Conservation (phyloP, 148 eudicot species). For the Camellia lanceoleosa region DNA sequence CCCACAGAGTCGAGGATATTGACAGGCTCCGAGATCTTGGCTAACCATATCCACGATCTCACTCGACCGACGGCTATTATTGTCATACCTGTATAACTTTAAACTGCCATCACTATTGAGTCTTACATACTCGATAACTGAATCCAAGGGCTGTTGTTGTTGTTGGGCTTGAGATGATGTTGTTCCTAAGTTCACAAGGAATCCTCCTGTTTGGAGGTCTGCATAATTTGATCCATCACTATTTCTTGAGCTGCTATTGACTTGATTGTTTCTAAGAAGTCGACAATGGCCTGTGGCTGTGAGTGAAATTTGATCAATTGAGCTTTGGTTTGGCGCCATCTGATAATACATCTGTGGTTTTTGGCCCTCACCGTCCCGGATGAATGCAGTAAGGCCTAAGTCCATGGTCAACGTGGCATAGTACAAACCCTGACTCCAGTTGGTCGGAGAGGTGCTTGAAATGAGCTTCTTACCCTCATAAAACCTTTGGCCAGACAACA, state of each 20-base stretch:
- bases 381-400: slow-evolving; percentile 7
- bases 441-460: background rate
- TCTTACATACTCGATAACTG: slow-evolving; percentile 6
- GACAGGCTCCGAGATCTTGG: slow-evolving; percentile 15
- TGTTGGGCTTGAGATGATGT: background rate
- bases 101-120: background rate
- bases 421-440: background rate
- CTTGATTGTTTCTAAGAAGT: background rate
- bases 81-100: background rate
- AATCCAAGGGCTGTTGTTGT: background rate
- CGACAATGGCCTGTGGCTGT: background rate
- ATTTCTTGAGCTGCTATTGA: background rate
- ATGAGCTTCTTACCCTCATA: background rate
- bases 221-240: background rate
- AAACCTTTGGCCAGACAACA: slow-evolving; percentile 16
- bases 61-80: background rate
- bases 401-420: background rate
- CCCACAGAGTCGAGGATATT: slow-evolving; percentile 3
- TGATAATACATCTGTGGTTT: slow-evolving; percentile 13
- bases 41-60: slow-evolving; percentile 9
- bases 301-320: background rate
- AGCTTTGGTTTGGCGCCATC: background rate
- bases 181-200: slow-evolving; percentile 1
- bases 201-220: background rate
- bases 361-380: background rate